Evolutionary conservation across 148 eudicot genomes (phyloP).

Genomic region (Amaranthus palmeri): DNA sequence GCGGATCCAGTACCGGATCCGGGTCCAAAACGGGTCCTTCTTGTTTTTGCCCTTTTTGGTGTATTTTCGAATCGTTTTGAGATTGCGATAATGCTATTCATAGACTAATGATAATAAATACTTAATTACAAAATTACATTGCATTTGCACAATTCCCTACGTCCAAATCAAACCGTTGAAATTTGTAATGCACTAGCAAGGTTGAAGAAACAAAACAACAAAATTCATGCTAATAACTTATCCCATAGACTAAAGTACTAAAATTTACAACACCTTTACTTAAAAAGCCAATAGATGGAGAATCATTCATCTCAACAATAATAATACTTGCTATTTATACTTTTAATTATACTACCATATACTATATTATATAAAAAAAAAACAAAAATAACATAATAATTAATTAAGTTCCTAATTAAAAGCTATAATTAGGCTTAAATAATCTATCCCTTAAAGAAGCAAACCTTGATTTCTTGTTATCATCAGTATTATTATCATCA

Average conservation of each 20-base stretch:
- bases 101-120: too few relatives aligned
- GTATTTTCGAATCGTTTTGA: too few relatives aligned
- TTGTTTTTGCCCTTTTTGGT: too few relatives aligned
- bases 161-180: too few relatives aligned
- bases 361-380: not conserved
- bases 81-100: too few relatives aligned
- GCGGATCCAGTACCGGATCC: too few relatives aligned
- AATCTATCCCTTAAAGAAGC: conserved; percentile 35
- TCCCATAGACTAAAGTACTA: not conserved
- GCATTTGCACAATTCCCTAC: too few relatives aligned
- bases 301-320: not conserved
- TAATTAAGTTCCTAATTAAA: conserved; percentile 37
- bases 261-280: not conserved
- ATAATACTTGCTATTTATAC: not conserved
- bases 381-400: not conserved
- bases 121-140: too few relatives aligned
- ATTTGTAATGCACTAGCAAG: too few relatives aligned
- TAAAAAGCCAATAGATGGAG: conserved; percentile 1
- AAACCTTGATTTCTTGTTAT: conserved; percentile 29
- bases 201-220: too few relatives aligned
- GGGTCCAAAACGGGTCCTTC: too few relatives aligned
- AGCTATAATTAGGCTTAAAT: conserved; percentile 63
- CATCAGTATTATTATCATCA: conserved; percentile 19
- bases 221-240: too few relatives aligned
- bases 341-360: not conserved